phyloP scores from a whole-genome alignment of 768 basidiomycete genomes.

The Phaffia tasmanica region DNA sequence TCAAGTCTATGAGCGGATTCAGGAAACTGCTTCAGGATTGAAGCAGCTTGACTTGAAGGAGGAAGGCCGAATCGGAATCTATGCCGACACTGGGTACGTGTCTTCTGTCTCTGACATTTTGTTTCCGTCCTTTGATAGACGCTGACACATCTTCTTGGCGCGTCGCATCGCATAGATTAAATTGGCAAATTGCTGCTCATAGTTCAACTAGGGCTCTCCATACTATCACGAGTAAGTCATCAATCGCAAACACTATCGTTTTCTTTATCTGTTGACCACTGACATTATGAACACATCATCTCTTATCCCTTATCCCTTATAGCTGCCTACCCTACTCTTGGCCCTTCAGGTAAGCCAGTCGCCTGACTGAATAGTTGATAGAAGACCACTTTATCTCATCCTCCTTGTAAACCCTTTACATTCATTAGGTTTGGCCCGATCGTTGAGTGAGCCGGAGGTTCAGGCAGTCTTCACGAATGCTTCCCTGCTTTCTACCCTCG shows the following conservation, averaged over 20 bases:
- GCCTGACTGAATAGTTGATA: neutral
- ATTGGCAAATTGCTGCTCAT: conserved; percentile 34
- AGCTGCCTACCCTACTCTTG: conserved; percentile 36
- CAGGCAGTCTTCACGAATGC: conserved; percentile 83
- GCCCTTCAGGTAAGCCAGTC: conserved; percentile 24
- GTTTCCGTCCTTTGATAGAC: neutral
- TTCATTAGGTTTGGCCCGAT: conserved; percentile 66
- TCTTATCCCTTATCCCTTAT: too few relatives aligned
- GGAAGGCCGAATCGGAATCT: conserved; percentile 33
- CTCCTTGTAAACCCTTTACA: neutral
- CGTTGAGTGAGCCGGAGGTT: conserved; percentile 77
- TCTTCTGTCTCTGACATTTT: neutral
- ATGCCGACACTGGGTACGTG: conserved; percentile 34
- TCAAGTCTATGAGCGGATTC: conserved; percentile 28
- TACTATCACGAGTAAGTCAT: conserved; percentile 30
- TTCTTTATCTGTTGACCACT: too few relatives aligned
- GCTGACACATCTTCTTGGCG: neutral
- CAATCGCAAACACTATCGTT: too few relatives aligned
- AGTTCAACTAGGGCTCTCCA: conserved; percentile 14
- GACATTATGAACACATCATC: too few relatives aligned
- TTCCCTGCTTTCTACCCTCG: conserved; percentile 61
- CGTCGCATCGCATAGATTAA: conserved; percentile 20
- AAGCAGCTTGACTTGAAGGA: conserved; percentile 28
- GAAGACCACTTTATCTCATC: neutral
- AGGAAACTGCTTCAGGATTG: conserved; percentile 31